Conservation (phyloP, 495 filamentous ascomycete species). For the Aspergillus hancockii region DNA sequence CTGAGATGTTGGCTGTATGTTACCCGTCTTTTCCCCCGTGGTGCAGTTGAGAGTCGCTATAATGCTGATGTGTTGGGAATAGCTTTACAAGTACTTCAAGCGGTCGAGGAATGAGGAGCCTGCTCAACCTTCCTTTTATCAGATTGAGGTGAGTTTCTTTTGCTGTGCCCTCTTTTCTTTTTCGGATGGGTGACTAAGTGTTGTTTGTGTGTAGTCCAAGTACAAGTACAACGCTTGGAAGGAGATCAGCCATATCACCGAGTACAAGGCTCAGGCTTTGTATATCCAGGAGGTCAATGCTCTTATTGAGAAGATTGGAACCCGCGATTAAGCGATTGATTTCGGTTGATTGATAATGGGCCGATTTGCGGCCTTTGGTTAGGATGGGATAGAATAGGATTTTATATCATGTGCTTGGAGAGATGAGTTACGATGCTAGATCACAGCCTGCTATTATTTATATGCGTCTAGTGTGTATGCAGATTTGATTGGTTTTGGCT, state of each 20-base stretch:
- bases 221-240: slow-evolving; percentile 78
- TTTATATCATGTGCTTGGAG: slow-evolving; percentile 3
- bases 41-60: background rate
- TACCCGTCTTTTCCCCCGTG: background rate
- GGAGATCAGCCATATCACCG: slow-evolving; percentile 56
- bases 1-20: slow-evolving; percentile 61
- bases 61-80: slow-evolving; percentile 12
- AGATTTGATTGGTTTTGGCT: background rate
- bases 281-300: slow-evolving; percentile 73
- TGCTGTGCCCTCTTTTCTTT: slow-evolving; percentile 5
- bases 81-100: slow-evolving; percentile 66
- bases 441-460: background rate
- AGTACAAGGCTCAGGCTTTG: slow-evolving; percentile 66
- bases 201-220: slow-evolving; percentile 57
- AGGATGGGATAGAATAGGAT: no score
- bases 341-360: background rate
- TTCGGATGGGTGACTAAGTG: background rate
- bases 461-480: background rate
- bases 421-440: slow-evolving; percentile 11
- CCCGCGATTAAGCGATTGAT: slow-evolving; percentile 20
- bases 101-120: slow-evolving; percentile 47
- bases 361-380: background rate
- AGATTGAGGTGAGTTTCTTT: slow-evolving; percentile 50
- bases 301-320: slow-evolving; percentile 67
- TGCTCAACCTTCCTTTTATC: slow-evolving; percentile 50